Conservation (phyloP, 257 asterid species). For the Cynanchum wilfordii region DNA sequence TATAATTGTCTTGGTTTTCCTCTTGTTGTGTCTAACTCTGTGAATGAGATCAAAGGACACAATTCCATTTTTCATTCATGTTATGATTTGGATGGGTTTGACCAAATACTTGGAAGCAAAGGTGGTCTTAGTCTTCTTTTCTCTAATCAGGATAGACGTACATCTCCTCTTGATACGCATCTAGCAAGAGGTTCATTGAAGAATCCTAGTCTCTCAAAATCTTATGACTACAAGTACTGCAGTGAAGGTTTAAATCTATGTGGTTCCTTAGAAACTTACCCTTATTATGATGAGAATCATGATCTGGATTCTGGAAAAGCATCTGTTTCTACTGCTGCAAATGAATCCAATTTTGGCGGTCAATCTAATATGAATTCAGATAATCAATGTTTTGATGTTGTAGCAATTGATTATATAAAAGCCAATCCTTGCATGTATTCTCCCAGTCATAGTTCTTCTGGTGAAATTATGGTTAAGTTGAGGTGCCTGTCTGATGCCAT, state of each 20-base stretch:
- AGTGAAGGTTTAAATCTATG: slow-evolving; percentile 17
- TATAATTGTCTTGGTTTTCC: slow-evolving; percentile 90
- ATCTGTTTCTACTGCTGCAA: background rate
- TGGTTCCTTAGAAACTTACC: slow-evolving; percentile 25
- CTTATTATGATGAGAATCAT: slow-evolving; percentile 16
- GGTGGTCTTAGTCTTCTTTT: slow-evolving; percentile 70
- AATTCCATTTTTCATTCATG: slow-evolving; percentile 70
- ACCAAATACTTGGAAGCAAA: slow-evolving; percentile 41
- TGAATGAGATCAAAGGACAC: slow-evolving; percentile 53
- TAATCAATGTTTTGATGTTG: slow-evolving; percentile 33
- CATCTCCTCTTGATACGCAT: slow-evolving; percentile 29
- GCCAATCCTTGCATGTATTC: slow-evolving; percentile 74
- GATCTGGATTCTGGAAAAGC: slow-evolving; percentile 18
- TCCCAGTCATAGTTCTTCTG: slow-evolving; percentile 66
- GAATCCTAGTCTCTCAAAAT: slow-evolving; percentile 18
- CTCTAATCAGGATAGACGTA: slow-evolving; percentile 44
- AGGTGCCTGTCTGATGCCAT: slow-evolving; percentile 44
- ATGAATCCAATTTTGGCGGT: slow-evolving; percentile 30
- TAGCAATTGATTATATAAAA: slow-evolving; percentile 35
- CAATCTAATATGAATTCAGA: slow-evolving; percentile 37
- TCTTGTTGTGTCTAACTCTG: slow-evolving; percentile 59
- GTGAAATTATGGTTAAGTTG: slow-evolving; percentile 63
- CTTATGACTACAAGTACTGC: slow-evolving; percentile 12
- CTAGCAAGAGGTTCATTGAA: slow-evolving; percentile 19
- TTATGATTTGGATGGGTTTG: slow-evolving; percentile 64